Evolutionary conservation across 306 rosid species (phyloP), one percentile per base, ranked within the genome.

Genomic region (Dalbergia oliveri): DNA sequence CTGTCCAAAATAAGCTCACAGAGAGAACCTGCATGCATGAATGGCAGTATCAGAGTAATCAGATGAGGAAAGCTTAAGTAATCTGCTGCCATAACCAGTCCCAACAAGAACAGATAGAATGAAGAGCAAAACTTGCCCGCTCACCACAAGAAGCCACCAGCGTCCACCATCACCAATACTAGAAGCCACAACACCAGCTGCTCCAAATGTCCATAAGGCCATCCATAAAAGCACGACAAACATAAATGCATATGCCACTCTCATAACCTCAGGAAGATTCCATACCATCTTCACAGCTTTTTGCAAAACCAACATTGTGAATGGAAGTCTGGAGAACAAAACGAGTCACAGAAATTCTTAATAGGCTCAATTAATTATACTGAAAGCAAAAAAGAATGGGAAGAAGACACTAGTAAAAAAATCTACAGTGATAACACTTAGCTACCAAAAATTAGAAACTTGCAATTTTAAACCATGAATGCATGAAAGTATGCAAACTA

Each of bases 121-220:
- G 74, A 91, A 88, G 89, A 88, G 90, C 87, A 93, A 88, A 92
- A 93, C 93, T 91, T 90, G 97, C 97, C 94, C 87, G 91, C 99
- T 95, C 99, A 95, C 99, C 99, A 93, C 97, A 90, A 95, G 95
- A 85, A 95, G 94, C 99, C 98, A 95, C 99, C 99, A 95, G 83
- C 92, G 89, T 70, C 94, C 96, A 71, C 91, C 85, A n/a, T 95
- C 94, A 76, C 90, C 92, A 74, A 91, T 81, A 90, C 92, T 88
- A 31, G 97, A 93, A 73, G 99, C 99, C 84, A 95, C 97, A 73
- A 95, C 92, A 85, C 99, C 99, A 49, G 99, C 92, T 73, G 88
- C 98, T 73, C 99, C 99, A 82, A 95, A 95, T 69, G 99, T 93
- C 99, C 99, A 95, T 69, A 95, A 35, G 61, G 82, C 87, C 97